Conservation (phyloP, 805 yeast genomes). For the Pichia ethanolica region DNA sequence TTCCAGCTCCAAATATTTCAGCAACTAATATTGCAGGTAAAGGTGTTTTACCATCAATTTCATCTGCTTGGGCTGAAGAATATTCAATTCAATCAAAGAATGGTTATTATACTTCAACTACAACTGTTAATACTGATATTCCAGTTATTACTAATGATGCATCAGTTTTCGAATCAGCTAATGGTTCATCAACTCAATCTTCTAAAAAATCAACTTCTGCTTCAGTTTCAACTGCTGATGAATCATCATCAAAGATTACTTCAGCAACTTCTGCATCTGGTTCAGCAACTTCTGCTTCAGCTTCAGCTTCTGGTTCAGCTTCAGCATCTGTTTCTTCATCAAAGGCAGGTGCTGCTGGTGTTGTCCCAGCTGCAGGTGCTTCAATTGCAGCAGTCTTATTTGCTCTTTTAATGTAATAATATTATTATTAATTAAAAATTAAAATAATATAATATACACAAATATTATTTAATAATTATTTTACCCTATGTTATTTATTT, state of each 20-base stretch:
- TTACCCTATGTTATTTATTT: not conserved
- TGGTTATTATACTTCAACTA: conserved; percentile 27
- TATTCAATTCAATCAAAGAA: conserved; percentile 21
- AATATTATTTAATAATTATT: not conserved
- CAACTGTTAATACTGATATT: conserved; percentile 21
- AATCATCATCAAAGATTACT: not conserved
- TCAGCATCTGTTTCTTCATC: not conserved
- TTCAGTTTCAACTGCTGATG: not conserved
- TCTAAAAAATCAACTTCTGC: conserved; percentile 1
- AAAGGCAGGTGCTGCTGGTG: not conserved
- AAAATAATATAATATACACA: too few species aligned
- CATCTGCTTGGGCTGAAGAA: conserved; percentile 28
- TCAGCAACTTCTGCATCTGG: not conserved
- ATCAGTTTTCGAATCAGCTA: conserved; percentile 1
- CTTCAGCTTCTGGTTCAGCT: not conserved
- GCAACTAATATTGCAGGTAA: conserved; percentile 30
- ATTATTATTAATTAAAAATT: not conserved
- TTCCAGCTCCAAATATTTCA: conserved; percentile 33
- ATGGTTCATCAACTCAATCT: conserved; percentile 8
- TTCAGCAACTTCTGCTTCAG: not conserved
- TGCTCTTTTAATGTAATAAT: not conserved
- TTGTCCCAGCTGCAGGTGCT: conserved; percentile 1
- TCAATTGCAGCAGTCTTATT: not conserved
- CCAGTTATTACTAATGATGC: conserved; percentile 12
- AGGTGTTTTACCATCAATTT: conserved; percentile 26